phyloP scores from a whole-genome alignment of 331 rosid genomes.

The Rosa hybrid region DNA sequence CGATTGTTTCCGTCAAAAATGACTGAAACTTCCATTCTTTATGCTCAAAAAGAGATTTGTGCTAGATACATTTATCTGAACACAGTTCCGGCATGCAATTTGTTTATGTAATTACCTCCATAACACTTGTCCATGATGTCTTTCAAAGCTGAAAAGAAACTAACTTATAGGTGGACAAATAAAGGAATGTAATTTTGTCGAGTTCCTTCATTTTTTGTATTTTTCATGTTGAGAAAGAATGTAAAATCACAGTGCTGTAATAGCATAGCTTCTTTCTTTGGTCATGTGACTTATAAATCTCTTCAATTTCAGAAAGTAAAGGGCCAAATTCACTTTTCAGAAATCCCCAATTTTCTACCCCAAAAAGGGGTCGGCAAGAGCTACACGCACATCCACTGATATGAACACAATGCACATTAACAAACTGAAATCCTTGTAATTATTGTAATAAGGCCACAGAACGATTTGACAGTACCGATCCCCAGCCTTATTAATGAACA shows the following conservation, averaged over 20 bases:
- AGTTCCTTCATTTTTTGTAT: not conserved
- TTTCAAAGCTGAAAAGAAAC: not conserved
- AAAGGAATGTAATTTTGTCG: not conserved
- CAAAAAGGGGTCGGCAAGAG: not conserved
- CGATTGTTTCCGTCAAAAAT: not conserved
- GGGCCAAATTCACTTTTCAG: not conserved
- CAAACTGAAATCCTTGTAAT: not conserved
- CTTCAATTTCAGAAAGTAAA: not conserved
- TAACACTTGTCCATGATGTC: not conserved
- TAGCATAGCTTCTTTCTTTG: not conserved
- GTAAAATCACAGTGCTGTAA: not conserved
- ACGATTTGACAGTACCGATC: not conserved
- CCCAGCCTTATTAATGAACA: not conserved
- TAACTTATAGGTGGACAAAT: not conserved
- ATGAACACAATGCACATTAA: not conserved
- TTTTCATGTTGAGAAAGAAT: not conserved
- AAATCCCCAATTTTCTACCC: no score
- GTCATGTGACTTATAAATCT: not conserved
- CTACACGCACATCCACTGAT: not conserved
- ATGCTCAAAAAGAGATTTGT: not conserved
- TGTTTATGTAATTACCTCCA: not conserved
- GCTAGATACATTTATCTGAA: not conserved
- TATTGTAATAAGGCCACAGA: not conserved
- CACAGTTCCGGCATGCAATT: not conserved
- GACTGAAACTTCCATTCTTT: not conserved